These are phyloP conservation scores for Shiraia bambusicola DNA, from an alignment of 2,329 filamentous ascomycete species.

Conservation along the genomic window DNA sequence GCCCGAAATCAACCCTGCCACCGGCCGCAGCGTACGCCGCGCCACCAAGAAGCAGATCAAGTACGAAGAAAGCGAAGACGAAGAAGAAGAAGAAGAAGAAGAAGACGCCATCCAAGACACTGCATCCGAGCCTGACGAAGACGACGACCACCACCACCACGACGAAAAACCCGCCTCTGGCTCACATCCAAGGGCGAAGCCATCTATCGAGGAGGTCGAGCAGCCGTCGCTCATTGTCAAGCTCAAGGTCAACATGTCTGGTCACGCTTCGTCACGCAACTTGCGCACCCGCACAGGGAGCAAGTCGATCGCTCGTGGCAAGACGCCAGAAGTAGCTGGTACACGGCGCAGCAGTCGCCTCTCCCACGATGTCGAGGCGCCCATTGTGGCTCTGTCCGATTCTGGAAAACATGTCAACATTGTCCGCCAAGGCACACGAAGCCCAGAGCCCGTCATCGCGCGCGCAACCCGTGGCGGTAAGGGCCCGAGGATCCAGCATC, in stretches of 20 bases:
- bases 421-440: slow-evolving; percentile 56
- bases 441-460: slow-evolving; percentile 49
- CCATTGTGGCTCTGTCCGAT: slow-evolving; percentile 59
- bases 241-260: slow-evolving; percentile 45
- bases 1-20: slow-evolving; percentile 56
- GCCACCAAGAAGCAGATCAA: slow-evolving; percentile 57
- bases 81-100: slow-evolving; percentile 58
- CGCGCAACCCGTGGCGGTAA: slow-evolving; percentile 49
- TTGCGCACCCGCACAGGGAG: slow-evolving; percentile 46
- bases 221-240: slow-evolving; percentile 45
- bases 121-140: slow-evolving; percentile 20
- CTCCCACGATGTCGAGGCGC: slow-evolving; percentile 58
- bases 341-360: slow-evolving; percentile 60
- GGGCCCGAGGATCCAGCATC: slow-evolving; percentile 49
- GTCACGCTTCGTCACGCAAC: slow-evolving; percentile 21
- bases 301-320: slow-evolving; percentile 40
- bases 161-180: slow-evolving; percentile 21
- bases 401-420: slow-evolving; percentile 60
- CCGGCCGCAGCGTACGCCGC: slow-evolving; percentile 58
- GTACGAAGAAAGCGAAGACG: slow-evolving; percentile 61
- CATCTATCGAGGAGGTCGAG: slow-evolving; percentile 29
- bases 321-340: slow-evolving; percentile 39
- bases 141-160: too few species aligned
- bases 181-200: slow-evolving; percentile 25
- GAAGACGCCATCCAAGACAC: slow-evolving; percentile 48